phyloP scores from a whole-genome alignment of 371 early-diverging fungal genomes.

The Mucor indicus region DNA sequence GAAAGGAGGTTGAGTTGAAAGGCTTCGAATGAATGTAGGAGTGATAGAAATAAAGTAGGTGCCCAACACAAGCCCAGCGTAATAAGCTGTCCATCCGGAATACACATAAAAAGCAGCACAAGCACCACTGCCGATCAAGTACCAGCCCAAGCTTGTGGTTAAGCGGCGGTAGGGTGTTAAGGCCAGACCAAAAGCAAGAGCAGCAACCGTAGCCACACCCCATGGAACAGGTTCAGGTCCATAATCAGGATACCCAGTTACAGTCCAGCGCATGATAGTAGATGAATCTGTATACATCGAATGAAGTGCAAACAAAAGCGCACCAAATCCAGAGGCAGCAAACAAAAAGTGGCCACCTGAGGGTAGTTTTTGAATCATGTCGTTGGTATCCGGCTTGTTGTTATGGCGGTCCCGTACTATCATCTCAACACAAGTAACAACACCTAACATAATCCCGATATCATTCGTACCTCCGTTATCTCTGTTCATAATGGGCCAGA shows the following conservation, averaged over 20 bases:
- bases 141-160: constrained; percentile 59
- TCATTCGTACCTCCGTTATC: constrained; percentile 70
- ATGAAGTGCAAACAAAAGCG: constrained; percentile 68
- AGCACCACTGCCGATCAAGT: constrained; percentile 48
- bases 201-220: constrained; percentile 65
- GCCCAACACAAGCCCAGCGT: constrained; percentile 65
- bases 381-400: background rate
- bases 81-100: constrained; percentile 66
- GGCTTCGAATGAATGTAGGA: constrained; percentile 58
- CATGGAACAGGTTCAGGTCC: constrained; percentile 80
- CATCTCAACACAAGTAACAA: constrained; percentile 56
- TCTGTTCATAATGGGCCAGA: constrained; percentile 78
- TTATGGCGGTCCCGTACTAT: constrained; percentile 40
- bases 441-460: constrained; percentile 59
- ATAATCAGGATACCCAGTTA: constrained; percentile 73
- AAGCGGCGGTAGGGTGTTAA: constrained; percentile 58
- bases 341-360: constrained; percentile 45
- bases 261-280: constrained; percentile 72
- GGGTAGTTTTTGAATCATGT: background rate
- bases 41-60: constrained; percentile 60
- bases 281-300: constrained; percentile 76
- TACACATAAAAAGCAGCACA: constrained; percentile 57
- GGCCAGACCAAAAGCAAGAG: constrained; percentile 55
- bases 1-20: constrained; percentile 62
- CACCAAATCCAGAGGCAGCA: constrained; percentile 64